phyloP scores from a whole-genome alignment of 106 monocot species.

The Acorus calamus region DNA sequence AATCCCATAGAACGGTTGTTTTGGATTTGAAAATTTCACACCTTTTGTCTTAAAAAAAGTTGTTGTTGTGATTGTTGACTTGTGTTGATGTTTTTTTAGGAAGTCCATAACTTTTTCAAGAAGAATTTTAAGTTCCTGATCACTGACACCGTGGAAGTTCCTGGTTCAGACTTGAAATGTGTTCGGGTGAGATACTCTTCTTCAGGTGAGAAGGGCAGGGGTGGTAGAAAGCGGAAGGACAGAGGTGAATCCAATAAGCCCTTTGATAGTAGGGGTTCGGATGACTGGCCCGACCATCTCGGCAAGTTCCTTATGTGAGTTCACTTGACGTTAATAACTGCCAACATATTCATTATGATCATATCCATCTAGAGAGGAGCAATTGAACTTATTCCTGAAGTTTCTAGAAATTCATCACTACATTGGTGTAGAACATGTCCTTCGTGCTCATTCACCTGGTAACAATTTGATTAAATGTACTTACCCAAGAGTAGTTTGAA shows the following conservation, averaged over 20 bases:
- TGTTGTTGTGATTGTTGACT: not conserved
- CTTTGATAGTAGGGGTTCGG: conserved; percentile 86
- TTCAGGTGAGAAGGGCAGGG: conserved; percentile 20
- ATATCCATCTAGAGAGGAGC: too few species aligned
- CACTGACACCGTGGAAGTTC: conserved; percentile 78
- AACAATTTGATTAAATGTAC: too few species aligned
- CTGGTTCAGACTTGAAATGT: conserved; percentile 36
- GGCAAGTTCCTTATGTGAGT: conserved; percentile 49
- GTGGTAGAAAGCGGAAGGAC: conserved; percentile 64
- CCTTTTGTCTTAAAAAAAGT: not conserved
- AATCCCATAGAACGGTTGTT: conserved; percentile 81
- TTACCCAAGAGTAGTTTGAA: too few species aligned
- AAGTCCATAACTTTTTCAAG: conserved; percentile 96
- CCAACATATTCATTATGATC: too few species aligned
- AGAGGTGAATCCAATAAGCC: conserved; percentile 29
- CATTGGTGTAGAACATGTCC: too few species aligned
- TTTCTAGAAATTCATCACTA: too few species aligned
- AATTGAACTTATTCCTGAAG: too few species aligned
- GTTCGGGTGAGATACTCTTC: conserved; percentile 62
- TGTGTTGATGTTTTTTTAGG: conserved; percentile 29
- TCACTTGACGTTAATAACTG: too few species aligned
- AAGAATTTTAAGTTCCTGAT: conserved; percentile 74
- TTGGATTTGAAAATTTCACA: not conserved
- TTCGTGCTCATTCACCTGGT: too few species aligned
- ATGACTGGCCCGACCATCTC: conserved; percentile 60